A percentile compares a stretch with the other conserved stretches of the same genome.
Evolutionary conservation across 139 green algal species (phyloP).

Genomic region (Coccomyxa sp.): DNA sequence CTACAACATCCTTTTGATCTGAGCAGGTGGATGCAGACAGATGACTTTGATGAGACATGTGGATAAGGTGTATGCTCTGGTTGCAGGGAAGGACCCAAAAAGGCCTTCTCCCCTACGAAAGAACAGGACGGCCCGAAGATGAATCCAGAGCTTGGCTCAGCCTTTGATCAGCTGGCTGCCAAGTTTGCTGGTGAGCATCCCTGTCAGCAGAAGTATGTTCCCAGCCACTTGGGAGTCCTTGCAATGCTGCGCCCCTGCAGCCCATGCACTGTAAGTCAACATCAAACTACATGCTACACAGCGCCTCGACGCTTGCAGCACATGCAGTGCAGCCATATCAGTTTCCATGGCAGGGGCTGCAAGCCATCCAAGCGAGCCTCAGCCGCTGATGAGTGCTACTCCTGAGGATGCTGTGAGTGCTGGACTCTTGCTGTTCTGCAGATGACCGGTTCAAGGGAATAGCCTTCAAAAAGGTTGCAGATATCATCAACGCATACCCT

Average conservation of each 20-base stretch:
- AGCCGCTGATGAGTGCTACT: neutral
- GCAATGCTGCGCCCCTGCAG: neutral
- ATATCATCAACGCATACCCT: slow-evolving; percentile 4
- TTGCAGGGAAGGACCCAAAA: slow-evolving; percentile 10
- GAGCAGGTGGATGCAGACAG: no score
- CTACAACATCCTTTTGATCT: no score
- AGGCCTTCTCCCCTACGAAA: neutral
- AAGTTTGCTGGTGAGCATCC: neutral
- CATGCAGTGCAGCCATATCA: neutral
- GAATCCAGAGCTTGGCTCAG: slow-evolving; percentile 5
- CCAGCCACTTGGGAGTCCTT: no score
- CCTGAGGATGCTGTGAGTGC: neutral
- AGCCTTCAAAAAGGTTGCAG: slow-evolving; percentile 11
- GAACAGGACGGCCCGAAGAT: slow-evolving; percentile 7
- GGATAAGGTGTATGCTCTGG: neutral
- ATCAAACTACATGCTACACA: neutral
- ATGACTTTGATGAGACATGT: neutral
- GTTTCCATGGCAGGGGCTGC: neutral
- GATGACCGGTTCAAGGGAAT: slow-evolving; percentile 8
- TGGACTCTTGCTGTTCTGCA: neutral
- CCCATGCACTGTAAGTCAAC: neutral
- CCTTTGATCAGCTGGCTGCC: slow-evolving; percentile 6
- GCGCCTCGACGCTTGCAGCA: neutral
- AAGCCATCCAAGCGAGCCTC: neutral
- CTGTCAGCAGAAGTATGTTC: neutral